Evolutionary conservation across 1,284 basidiomycete genomes (phyloP), one percentile per base, ranked within the genome.

Genomic region (Bondarzewia mesenterica): DNA sequence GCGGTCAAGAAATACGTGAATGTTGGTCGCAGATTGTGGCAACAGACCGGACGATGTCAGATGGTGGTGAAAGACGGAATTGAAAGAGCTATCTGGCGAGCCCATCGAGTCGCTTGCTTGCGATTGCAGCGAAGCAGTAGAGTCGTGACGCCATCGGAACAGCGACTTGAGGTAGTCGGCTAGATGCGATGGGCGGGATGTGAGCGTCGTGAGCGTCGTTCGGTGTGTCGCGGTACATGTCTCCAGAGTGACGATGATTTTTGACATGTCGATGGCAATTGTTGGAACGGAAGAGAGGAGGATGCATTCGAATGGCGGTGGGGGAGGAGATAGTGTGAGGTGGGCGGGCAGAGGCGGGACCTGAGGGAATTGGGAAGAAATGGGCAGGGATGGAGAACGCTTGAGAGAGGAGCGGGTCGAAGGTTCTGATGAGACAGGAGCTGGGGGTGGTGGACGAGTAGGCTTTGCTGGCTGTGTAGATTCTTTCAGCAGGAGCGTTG

Each of bases 1-100:
- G 37, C 87, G 71, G 58, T 90, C 87, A n/a, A 90, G 68, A 65
- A 89, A 89, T n/a, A 89, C 58, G 54, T 87, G 83, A 35, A 89
- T 65, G 46, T 63, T 69, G 23, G 68, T 64, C 4, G 76, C 67
- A 4, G 71, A 60, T 41, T 68, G 69, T 1, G 76, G 58, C 3
- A 82, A 58, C 32, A 79, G 63, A 3, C 78, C 82, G 39, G 78
- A 74, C 14, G 80, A 74, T 14, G 73, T 64, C 16, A 85, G 74
- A 57, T 86, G 83, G 39, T 77, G 69, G 36, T 70, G 74, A 59
- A 85, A 82, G 50, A 67, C 81, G 69, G 68, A 68, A 50, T 64
- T 62, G 59, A 68, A 66, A 3, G 63, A 59, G 35, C 60, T 62
- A 16, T 63, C 58, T 15, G 60, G 56, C 16, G 46, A 22, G 22